Evolutionary conservation across 139 green algal genomes (phyloP), one percentile per base, ranked within the genome.

Genomic region (Micractinium sp.): DNA sequence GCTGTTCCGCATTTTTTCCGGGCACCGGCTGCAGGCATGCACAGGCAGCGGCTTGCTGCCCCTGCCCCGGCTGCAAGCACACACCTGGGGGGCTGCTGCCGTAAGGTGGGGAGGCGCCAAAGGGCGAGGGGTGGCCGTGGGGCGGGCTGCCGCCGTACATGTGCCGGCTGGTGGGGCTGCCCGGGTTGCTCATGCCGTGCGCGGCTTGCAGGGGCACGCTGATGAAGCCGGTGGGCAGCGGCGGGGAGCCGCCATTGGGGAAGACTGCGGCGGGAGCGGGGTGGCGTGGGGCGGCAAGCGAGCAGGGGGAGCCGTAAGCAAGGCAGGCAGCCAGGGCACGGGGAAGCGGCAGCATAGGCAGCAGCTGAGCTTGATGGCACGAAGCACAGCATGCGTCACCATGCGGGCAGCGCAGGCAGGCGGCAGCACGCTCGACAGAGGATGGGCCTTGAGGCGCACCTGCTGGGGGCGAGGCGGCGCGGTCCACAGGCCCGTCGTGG

Each of bases 161-260:
- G 78, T 60, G 77, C 27, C 78, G 67, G 67, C 77, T 77, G 36
- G 73, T 85, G 56, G 74, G 61, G 86, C 86, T 87, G 66, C 38
- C 67, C 16, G 83, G 83, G 83, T 87, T 41, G 81, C 81, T 27
- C 60, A 53, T 35, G 82, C 35, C 35, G 75, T 81, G 35, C 38
- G 36, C 29, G 31, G 29, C 60, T 69, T 80, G 41, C 27, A 82
- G 71, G 31, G 85, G 85, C 85, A 88, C 71, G 3, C 66, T 67
- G n/a, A 92, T 90, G 83, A 92, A 92, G 27, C 90, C 90, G n/a
- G 90, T 85, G 67, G 76, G 85, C 80, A 92, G 71, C 7, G 90
- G 90, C 2, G 90, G 90, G 3, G 90, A 92, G 35, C 90, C 90
- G 63, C 90, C 90, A 19, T 66, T 76, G 63, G 86, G 86, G 86